A percentile compares a stretch with the other conserved stretches of the same genome.
phyloP scores from a whole-genome alignment of 306 rosid genomes.

The Astragalus glycyphyllos region DNA sequence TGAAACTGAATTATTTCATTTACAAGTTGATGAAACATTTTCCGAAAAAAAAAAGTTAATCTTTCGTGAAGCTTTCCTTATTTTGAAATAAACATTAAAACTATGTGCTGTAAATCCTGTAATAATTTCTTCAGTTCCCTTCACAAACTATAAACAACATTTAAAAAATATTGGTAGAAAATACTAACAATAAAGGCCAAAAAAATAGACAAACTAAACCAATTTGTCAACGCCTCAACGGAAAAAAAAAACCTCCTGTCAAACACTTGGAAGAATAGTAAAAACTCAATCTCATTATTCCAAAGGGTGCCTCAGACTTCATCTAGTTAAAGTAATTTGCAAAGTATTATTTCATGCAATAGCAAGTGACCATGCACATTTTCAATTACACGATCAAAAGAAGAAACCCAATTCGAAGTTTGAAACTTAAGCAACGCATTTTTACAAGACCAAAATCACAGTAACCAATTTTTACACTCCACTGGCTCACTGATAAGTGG shows the following conservation, averaged over 20 bases:
- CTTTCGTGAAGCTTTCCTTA: no score
- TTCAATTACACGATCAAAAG: not conserved
- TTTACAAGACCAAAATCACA: not conserved
- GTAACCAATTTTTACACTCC: not conserved
- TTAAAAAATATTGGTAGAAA: no score
- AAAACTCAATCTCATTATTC: not conserved
- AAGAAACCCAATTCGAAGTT: slow-evolving; percentile 7
- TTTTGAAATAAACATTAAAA: no score
- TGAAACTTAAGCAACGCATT: not conserved
- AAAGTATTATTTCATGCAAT: not conserved
- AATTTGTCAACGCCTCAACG: not conserved
- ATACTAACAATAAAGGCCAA: no score
- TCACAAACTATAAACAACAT: no score
- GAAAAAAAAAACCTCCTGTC: not conserved
- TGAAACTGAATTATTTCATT: no score
- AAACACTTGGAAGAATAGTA: not conserved
- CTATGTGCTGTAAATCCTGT: no score
- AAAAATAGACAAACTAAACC: not conserved
- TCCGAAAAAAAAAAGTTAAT: no score
- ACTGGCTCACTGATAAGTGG: not conserved
- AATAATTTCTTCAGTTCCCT: no score
- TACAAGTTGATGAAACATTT: no score
- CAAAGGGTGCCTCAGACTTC: not conserved
- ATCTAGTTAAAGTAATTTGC: not conserved
- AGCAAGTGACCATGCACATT: not conserved